These are phyloP conservation scores for Iris macrosiphon DNA, from an alignment of 106 monocot genomes.

Conservation along the genomic window DNA sequence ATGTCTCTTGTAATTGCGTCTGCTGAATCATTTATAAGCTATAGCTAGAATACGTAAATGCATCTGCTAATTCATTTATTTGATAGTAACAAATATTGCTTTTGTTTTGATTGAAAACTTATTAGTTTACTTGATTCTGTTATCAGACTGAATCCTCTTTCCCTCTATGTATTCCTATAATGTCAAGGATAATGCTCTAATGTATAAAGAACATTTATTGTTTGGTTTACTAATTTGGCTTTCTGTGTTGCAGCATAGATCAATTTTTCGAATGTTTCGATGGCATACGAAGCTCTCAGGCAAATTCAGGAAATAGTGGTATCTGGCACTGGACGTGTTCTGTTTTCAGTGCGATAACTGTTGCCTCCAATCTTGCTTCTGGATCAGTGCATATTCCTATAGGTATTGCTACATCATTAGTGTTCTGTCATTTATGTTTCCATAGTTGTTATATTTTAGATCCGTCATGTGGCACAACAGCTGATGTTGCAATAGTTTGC, in stretches of 20 bases:
- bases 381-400: slow-evolving; percentile 53
- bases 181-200: background rate
- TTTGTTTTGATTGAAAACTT: no score
- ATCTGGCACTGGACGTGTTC: slow-evolving; percentile 99
- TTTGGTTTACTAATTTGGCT: background rate
- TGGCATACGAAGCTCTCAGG: slow-evolving; percentile 69
- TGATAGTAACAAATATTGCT: no score
- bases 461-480: no score
- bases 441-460: no score
- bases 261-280: slow-evolving; percentile 98
- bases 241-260: slow-evolving; percentile 71
- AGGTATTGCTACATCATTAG: no score
- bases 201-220: background rate
- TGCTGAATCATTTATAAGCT: no score
- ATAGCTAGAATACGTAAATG: no score
- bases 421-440: no score
- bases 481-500: no score
- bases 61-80: no score
- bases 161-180: background rate
- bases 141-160: background rate
- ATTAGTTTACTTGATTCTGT: background rate
- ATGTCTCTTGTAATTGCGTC: background rate
- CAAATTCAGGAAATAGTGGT: slow-evolving; percentile 56
- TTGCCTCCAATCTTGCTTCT: slow-evolving; percentile 88
- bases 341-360: slow-evolving; percentile 93